Conservation (phyloP, 2,329 filamentous ascomycete genomes). For the Triangularia verruculosa region DNA sequence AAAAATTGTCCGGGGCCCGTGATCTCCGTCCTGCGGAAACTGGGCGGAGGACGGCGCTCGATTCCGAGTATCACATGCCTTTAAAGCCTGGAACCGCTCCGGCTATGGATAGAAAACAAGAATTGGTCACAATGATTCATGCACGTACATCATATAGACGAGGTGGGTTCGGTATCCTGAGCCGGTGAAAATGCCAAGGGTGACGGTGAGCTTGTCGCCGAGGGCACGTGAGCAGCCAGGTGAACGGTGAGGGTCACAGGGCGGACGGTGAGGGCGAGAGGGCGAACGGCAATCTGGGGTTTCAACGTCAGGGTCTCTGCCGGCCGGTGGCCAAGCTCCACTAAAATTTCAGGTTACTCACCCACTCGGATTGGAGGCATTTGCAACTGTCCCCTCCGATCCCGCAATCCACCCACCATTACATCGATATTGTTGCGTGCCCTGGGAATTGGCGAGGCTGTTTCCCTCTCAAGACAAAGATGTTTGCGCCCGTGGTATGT, state of each 20-base stretch:
- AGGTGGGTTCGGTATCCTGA: not conserved
- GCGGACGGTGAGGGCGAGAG: not conserved
- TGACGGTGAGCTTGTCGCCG: not conserved
- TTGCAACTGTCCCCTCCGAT: constrained; percentile 19
- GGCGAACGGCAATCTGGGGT: not conserved
- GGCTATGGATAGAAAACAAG: not conserved
- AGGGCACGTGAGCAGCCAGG: not conserved
- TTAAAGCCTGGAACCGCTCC: not conserved
- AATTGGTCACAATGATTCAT: not conserved
- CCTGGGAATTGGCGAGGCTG: constrained; percentile 12
- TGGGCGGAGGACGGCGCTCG: not conserved
- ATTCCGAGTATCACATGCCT: not conserved
- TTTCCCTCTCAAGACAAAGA: constrained; percentile 9
- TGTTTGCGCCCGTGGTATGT: constrained; percentile 27
- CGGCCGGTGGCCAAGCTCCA: constrained; percentile 6
- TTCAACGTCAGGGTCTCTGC: not conserved
- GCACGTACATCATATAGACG: not conserved
- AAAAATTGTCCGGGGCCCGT: not conserved
- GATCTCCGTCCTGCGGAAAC: not conserved
- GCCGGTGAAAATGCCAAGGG: not conserved
- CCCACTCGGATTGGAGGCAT: constrained; percentile 16
- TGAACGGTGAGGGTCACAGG: not conserved
- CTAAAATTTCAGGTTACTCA: constrained; percentile 18
- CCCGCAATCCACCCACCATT: constrained; percentile 6
- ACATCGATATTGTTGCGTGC: not conserved